Base-by-base conservation (phyloP, 345 rosid genomes). In the Microthlaspi erraticum region DNA sequence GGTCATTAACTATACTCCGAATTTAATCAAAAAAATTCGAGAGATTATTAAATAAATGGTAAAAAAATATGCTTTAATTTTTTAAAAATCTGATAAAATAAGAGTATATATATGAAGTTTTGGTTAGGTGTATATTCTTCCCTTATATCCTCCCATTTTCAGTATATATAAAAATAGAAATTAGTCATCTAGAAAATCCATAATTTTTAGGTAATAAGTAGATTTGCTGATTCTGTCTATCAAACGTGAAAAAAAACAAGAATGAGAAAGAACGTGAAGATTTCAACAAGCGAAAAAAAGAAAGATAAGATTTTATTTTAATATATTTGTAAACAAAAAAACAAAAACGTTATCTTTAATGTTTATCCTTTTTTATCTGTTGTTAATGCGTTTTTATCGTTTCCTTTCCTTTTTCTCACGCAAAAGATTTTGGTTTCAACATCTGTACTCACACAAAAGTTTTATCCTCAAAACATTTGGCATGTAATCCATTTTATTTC, bases 191-290 rank as follows among this genome's bases (percentile, higher is more conserved):
- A 42, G 8, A 53, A 53, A 12, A 45, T 60, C 33, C 2, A n/a
- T 4, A 0, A 29, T 3, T 26, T 26, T 14, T 42, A 55, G 26
- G 20, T 42, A 54, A 67, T 67, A 54, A 55, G 20, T 43, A 55
- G 52, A 57, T 64, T 46, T 52, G 36, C 38, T 18, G 65, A 64
- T 56, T 57, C 33, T 13, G 14, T 64, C 59, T 37, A 56, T 64
- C 38, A 33, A 8, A 34, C 32, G 41, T 20, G 41, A 9, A 29
- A 64, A 29, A 64, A 73, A 49, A 18, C 1, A 18, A 58, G 36
- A 51, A 48, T 43, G 68, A 74, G 26, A 74, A 67, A 74, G 69
- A 74, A 74, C 52, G 64, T 68, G 78, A 74, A 60, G 29, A 42
- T 9, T 51, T 3, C 31, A 57, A 72, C 55, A 51, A 42, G 44